A percentile compares a stretch with the other conserved stretches of the same genome.
Evolutionary conservation across 2,329 filamentous ascomycete species (phyloP).

Genomic region (Cordyceps farinosa): DNA sequence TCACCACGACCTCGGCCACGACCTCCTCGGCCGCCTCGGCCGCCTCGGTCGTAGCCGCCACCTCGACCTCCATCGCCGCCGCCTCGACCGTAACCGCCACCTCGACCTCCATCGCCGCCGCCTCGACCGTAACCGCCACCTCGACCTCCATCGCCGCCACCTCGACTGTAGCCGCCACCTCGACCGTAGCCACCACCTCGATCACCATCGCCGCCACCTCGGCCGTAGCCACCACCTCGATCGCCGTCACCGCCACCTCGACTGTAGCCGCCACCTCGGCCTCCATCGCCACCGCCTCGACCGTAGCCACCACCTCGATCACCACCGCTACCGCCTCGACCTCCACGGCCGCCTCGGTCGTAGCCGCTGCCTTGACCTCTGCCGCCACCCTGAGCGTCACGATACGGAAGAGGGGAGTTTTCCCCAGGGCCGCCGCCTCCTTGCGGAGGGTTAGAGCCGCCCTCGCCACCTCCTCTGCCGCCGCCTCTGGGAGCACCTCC

Average conservation of each 20-base stretch:
- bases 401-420: background rate
- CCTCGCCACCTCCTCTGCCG: background rate
- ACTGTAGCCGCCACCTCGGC: constrained; percentile 17
- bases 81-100: constrained; percentile 21
- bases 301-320: constrained; percentile 20
- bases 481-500: background rate
- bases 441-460: background rate
- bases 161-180: constrained; percentile 20
- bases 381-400: constrained; percentile 18
- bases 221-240: constrained; percentile 22
- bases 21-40: constrained; percentile 21
- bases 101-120: constrained; percentile 24
- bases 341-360: constrained; percentile 17
- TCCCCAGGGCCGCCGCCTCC: constrained; percentile 9
- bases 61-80: constrained; percentile 22
- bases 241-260: constrained; percentile 23
- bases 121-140: constrained; percentile 17
- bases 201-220: constrained; percentile 20
- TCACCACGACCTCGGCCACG: constrained; percentile 21
- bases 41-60: constrained; percentile 21
- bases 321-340: constrained; percentile 20
- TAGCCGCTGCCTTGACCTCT: constrained; percentile 23
- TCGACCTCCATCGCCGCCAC: constrained; percentile 21
- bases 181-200: constrained; percentile 19
- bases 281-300: constrained; percentile 18